Evolutionary conservation across 176 grass and related monocot genomes (phyloP).

Genomic region (Oropetium thomaeum): DNA sequence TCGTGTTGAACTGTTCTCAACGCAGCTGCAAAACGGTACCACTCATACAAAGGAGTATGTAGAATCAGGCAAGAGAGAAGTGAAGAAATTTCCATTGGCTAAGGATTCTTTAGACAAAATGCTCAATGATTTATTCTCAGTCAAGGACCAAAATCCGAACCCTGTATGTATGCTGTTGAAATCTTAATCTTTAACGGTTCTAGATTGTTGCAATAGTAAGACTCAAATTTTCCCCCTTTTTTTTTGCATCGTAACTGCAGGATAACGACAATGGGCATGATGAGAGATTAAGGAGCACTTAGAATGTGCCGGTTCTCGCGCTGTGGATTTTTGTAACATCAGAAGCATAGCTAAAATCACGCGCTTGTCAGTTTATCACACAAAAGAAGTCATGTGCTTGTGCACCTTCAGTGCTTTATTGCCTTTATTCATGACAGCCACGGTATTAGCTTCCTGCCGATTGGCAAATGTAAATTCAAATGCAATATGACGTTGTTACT

Average conservation of each 20-base stretch:
- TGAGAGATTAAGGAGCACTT: constrained; percentile 14
- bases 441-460: neutral
- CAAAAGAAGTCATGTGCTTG: too few species aligned
- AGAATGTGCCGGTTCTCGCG: neutral
- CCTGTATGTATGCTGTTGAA: constrained; percentile 24
- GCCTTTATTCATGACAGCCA: neutral
- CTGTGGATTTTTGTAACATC: neutral
- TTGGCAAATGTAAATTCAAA: neutral
- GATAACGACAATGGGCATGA: constrained; percentile 16
- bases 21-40: constrained; percentile 42
- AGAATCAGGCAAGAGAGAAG: constrained; percentile 33
- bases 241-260: constrained; percentile 12
- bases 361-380: too few species aligned
- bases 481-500: neutral
- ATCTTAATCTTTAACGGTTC: neutral
- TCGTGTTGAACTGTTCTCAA: neutral
- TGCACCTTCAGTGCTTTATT: neutral
- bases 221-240: neutral
- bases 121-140: constrained; percentile 49
- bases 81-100: constrained; percentile 40
- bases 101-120: constrained; percentile 61
- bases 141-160: constrained; percentile 28
- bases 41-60: neutral
- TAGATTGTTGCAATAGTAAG: neutral
- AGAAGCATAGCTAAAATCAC: neutral